phyloP scores from a whole-genome alignment of 805 yeast genomes.

The Ogataea paraovalis region DNA sequence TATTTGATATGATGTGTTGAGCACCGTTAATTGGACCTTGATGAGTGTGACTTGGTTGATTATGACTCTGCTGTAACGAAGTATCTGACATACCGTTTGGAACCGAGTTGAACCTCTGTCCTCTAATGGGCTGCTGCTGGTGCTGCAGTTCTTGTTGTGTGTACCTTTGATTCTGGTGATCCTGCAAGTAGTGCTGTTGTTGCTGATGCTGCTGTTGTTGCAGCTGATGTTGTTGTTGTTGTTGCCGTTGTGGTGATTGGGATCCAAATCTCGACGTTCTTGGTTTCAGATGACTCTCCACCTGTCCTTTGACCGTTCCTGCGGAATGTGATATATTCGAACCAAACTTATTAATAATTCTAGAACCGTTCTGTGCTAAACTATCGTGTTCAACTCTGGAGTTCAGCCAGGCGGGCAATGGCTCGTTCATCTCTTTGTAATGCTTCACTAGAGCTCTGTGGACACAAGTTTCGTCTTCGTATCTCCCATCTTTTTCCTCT shows the following conservation, averaged over 20 bases:
- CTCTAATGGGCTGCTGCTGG: background rate
- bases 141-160: background rate
- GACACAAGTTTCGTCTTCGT: slow-evolving; percentile 32
- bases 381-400: slow-evolving; percentile 3
- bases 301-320: slow-evolving; percentile 13
- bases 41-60: background rate
- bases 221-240: background rate
- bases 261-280: slow-evolving; percentile 13
- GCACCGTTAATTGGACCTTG: background rate
- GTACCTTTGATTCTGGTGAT: slow-evolving; percentile 2
- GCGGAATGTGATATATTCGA: slow-evolving; percentile 9
- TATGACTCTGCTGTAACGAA: background rate
- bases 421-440: slow-evolving; percentile 19
- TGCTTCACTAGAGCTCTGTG: slow-evolving; percentile 28
- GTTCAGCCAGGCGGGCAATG: slow-evolving; percentile 31
- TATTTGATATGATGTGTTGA: background rate
- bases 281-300: slow-evolving; percentile 11
- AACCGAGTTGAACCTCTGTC: background rate
- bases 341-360: slow-evolving; percentile 11
- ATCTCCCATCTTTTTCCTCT: slow-evolving; percentile 33
- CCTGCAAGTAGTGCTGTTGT: background rate
- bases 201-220: background rate
- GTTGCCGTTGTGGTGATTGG: slow-evolving; percentile 4
- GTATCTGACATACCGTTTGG: background rate
- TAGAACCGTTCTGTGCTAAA: background rate